A percentile compares a stretch with the other conserved stretches of the same genome.
These are phyloP conservation scores for Rhodotorula sp. DNA, from an alignment of 1,284 basidiomycete species.

Conservation along the genomic window DNA sequence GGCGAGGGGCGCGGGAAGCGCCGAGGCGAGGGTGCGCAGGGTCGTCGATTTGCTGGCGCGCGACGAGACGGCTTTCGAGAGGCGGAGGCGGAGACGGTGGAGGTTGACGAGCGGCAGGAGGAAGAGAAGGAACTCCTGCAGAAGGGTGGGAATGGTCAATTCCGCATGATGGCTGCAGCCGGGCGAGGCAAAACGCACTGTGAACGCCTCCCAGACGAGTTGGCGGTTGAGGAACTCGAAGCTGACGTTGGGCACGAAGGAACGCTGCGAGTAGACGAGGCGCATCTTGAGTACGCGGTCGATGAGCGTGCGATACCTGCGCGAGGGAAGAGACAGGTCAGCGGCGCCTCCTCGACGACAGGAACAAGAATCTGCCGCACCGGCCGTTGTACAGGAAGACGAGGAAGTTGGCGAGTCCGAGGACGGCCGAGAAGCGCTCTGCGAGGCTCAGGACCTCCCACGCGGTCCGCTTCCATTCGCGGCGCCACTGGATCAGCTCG, in stretches of 20 bases:
- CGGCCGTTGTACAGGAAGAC: constrained; percentile 79
- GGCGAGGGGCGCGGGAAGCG: constrained; percentile 46
- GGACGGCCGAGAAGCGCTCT: constrained; percentile 66
- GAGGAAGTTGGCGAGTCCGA: constrained; percentile 71
- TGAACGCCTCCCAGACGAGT: constrained; percentile 98
- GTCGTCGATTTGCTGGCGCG: constrained; percentile 19
- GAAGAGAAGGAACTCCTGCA: constrained; percentile 92
- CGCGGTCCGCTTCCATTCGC: constrained; percentile 58
- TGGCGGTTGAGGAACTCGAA: constrained; percentile 99
- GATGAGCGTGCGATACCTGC: constrained; percentile 78
- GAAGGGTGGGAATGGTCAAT: background rate
- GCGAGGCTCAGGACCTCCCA: constrained; percentile 72
- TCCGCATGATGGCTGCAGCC: too few relatives aligned
- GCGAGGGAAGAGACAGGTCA: constrained; percentile 13
- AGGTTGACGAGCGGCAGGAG: constrained; percentile 79
- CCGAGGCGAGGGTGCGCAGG: constrained; percentile 34
- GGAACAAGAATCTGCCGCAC: background rate
- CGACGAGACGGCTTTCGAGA: constrained; percentile 53
- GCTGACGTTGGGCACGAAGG: constrained; percentile 79
- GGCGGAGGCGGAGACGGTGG: constrained; percentile 61
- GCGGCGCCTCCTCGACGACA: too few relatives aligned
- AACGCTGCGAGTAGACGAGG: constrained; percentile 70
- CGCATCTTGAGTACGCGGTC: constrained; percentile 79
- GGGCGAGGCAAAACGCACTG: constrained; percentile 49
- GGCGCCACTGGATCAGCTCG: constrained; percentile 43